Evolutionary conservation across 495 filamentous ascomycete species (phyloP), one percentile per base, ranked within the genome.

Genomic region (Lasiosphaeris hirsuta): DNA sequence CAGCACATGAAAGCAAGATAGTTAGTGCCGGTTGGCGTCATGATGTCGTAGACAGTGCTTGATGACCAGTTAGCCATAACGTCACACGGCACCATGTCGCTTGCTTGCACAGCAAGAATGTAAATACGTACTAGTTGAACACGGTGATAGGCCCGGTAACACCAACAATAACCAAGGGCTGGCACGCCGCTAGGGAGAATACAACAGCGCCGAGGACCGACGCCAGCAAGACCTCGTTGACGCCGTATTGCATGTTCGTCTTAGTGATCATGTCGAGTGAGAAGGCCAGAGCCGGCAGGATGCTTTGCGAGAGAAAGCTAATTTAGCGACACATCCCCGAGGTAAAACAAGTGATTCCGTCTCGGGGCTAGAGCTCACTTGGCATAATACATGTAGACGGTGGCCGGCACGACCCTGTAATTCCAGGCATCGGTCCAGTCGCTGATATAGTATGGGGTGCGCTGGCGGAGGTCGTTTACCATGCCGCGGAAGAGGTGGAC

Each of bases 131-230:
- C 76, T 91, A 92, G 64, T 91, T 93, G 61, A 93, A 93, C 15
- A 93, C 88, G 13, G 89, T 90, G 58, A 93, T 93, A 11, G 89
- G 89, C 37, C 89, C 90, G 42, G 90, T 92, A n/a, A 96, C 89
- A 38, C 91, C 91, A 18, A 96, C 91, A 73, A 96, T 95, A 17
- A 89, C 86, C 62, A 94, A 66, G 34, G 90, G 90, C 68, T 94
- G 90, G 33, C 87, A 88, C 2, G 89, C 86, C 42, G 89, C 75
- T 11, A 92, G 60, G 6, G 86, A 76, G 64, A 94, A 94, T 0
- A 92, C 89, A 1, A 90, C 81, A 14, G 89, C 80, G 1, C 86
- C 90, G 19, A 92, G 75, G 18, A 91, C 89, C 13, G 88, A 92
- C 1, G 89, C 80, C 56, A 94, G 75, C 35, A 94, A 75, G 13